These are phyloP conservation scores for Persicaria tinctoria DNA, from an alignment of 148 eudicot genomes.

Conservation along the genomic window DNA sequence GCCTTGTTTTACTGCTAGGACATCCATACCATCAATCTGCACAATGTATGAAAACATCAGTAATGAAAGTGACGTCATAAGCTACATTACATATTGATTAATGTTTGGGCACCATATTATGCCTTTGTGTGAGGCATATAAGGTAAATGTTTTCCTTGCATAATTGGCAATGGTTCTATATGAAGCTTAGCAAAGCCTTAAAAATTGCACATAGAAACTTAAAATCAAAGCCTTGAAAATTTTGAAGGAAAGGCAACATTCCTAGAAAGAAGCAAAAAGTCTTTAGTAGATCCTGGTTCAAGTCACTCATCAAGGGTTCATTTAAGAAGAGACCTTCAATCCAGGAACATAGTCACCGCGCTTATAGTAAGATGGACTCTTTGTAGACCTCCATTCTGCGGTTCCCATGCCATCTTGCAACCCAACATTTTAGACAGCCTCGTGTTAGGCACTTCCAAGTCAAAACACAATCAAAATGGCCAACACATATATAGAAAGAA, in stretches of 20 bases:
- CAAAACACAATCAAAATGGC: not conserved
- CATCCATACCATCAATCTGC: constrained; percentile 99
- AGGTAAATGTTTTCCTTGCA: not conserved
- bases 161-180: not conserved
- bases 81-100: not conserved
- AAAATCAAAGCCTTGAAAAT: not conserved
- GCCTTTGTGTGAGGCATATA: not conserved
- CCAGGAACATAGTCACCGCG: constrained; percentile 99
- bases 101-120: not conserved
- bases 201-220: not conserved
- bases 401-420: constrained; percentile 95
- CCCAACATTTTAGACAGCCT: not conserved
- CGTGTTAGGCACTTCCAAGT: not conserved
- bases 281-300: not conserved
- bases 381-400: constrained; percentile 95
- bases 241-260: not conserved
- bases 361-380: constrained; percentile 87
- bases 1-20: constrained; percentile 87
- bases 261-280: not conserved
- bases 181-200: not conserved
- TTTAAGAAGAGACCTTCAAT: constrained; percentile 47
- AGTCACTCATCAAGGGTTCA: not conserved
- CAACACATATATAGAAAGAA: not conserved
- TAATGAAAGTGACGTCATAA: not conserved
- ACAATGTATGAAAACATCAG: not conserved